Percentiles rank a stretch among this genome's conserved stretches.
These are phyloP conservation scores for Ophiostoma montium DNA, from an alignment of 2,329 filamentous ascomycete species.

Conservation along the genomic window DNA sequence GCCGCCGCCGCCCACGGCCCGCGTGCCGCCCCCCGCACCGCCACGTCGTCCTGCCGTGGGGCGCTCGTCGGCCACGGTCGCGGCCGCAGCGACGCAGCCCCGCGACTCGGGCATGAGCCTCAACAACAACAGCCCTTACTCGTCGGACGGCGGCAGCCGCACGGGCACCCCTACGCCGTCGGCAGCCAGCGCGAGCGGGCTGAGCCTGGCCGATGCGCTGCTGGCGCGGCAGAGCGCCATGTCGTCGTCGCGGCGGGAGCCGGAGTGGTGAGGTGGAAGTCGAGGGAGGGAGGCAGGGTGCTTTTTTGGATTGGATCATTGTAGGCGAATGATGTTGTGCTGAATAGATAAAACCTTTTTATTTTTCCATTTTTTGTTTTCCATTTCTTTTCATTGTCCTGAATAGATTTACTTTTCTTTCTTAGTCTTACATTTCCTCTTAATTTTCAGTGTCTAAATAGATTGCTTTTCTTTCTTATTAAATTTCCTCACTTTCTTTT, in stretches of 20 bases:
- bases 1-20: conserved; percentile 42
- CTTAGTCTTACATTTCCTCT: too few relatives aligned
- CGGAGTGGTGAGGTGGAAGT: conserved; percentile 27
- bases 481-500: too few relatives aligned
- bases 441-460: too few relatives aligned
- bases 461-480: too few relatives aligned
- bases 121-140: conserved; percentile 35
- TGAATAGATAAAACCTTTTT: conserved; percentile 1
- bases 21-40: conserved; percentile 53
- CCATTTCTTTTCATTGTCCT: neutral
- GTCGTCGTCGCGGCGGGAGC: conserved; percentile 55
- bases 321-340: neutral
- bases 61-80: conserved; percentile 50
- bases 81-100: conserved; percentile 37
- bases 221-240: conserved; percentile 63
- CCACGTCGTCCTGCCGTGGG: conserved; percentile 57
- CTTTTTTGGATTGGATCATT: neutral
- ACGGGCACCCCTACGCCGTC: conserved; percentile 60
- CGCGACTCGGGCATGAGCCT: conserved; percentile 58
- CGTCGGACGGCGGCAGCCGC: conserved; percentile 39
- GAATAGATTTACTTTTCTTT: too few relatives aligned
- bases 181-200: conserved; percentile 43
- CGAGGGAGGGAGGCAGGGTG: too few relatives aligned
- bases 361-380: neutral
- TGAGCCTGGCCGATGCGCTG: conserved; percentile 68